Conservation (phyloP, 768 basidiomycete species). For the Basidioascus undulatus region DNA sequence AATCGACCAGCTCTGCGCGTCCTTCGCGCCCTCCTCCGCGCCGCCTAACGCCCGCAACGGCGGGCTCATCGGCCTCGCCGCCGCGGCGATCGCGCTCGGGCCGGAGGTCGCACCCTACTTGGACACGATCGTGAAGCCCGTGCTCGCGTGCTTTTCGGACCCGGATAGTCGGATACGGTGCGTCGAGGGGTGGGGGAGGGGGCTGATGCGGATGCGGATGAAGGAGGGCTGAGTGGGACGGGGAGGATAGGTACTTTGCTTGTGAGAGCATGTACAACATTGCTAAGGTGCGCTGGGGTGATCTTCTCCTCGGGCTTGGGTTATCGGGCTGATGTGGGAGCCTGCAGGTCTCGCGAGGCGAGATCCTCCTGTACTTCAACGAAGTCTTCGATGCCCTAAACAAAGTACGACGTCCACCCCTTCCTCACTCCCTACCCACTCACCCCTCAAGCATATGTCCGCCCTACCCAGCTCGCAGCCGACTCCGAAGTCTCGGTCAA, state of each 20-base stretch:
- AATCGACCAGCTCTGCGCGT: slow-evolving; percentile 80
- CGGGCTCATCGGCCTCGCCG: slow-evolving; percentile 84
- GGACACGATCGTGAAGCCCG: slow-evolving; percentile 69
- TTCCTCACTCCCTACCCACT: not conserved
- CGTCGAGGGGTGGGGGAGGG: too few relatives aligned
- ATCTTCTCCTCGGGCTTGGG: not conserved
- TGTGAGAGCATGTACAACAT: slow-evolving; percentile 97
- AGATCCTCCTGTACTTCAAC: slow-evolving; percentile 89
- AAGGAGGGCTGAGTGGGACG: too few relatives aligned
- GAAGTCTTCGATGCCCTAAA: slow-evolving; percentile 92
- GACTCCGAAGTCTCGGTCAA: slow-evolving; percentile 91
- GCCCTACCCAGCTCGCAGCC: slow-evolving; percentile 48
- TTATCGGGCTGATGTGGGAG: slow-evolving; percentile 2
- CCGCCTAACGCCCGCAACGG: slow-evolving; percentile 64
- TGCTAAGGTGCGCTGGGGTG: slow-evolving; percentile 28
- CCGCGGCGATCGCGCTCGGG: slow-evolving; percentile 81
- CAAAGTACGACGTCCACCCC: slow-evolving; percentile 36
- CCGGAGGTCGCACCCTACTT: slow-evolving; percentile 72
- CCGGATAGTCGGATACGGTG: slow-evolving; percentile 76
- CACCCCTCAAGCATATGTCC: not conserved
- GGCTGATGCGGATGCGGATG: slow-evolving; percentile 2
- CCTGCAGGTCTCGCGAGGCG: slow-evolving; percentile 65
- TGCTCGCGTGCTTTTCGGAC: slow-evolving; percentile 79
- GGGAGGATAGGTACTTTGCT: too few relatives aligned
- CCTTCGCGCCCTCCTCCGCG: slow-evolving; percentile 56